These are phyloP conservation scores for Athelia psychrophila DNA, from an alignment of 1,284 basidiomycete genomes.

Conservation along the genomic window DNA sequence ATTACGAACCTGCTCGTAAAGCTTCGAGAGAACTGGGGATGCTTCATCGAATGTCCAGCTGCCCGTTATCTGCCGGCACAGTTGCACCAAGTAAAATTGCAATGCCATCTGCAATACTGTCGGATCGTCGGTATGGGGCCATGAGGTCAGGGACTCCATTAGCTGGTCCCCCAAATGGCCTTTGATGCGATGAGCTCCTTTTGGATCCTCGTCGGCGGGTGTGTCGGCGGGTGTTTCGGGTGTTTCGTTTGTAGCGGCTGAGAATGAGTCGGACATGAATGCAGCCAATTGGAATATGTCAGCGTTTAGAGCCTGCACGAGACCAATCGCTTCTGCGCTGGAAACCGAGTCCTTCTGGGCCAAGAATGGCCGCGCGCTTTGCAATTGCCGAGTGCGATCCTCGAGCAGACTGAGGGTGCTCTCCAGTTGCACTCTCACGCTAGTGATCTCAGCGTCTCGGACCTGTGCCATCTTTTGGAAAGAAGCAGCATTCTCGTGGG, in stretches of 20 bases:
- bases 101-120: constrained; percentile 30
- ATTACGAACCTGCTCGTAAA: constrained; percentile 21
- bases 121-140: constrained; percentile 24
- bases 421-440: too few relatives aligned
- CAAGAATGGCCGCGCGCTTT: constrained; percentile 32
- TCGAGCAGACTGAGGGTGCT: constrained; percentile 15
- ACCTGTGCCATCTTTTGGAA: too few relatives aligned
- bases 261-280: constrained; percentile 29
- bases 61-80: constrained; percentile 23
- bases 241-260: constrained; percentile 6
- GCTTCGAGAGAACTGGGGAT: constrained; percentile 18
- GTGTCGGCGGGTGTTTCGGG: too few relatives aligned
- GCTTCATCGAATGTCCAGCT: constrained; percentile 27
- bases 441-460: too few relatives aligned
- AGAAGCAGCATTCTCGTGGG: too few relatives aligned
- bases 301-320: constrained; percentile 28
- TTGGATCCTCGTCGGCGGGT: background rate
- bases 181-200: background rate
- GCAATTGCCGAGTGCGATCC: constrained; percentile 30
- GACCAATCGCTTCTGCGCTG: constrained; percentile 24
- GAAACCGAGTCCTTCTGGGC: constrained; percentile 26
- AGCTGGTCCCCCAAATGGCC: constrained; percentile 16
- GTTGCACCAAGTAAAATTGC: constrained; percentile 23
- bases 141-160: constrained; percentile 20
- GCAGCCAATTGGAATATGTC: constrained; percentile 32